Percentiles rank a stretch among this genome's conserved stretches.
These are phyloP conservation scores for Jatropha multifida DNA, from an alignment of 441 rosid species.

Conservation along the genomic window DNA sequence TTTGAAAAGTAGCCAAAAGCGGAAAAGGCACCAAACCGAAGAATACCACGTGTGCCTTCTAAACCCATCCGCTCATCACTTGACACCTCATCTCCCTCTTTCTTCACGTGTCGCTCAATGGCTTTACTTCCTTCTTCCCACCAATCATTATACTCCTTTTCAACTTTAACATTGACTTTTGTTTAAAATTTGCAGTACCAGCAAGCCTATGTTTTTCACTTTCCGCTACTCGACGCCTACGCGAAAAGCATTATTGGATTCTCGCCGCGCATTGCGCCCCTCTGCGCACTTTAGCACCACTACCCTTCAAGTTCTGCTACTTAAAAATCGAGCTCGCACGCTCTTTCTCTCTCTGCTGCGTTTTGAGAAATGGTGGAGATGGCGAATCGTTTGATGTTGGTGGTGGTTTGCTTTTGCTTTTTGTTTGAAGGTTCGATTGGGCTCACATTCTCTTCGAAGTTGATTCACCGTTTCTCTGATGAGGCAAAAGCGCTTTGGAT, in stretches of 20 bases:
- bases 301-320: not conserved
- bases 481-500: slow-evolving; percentile 31
- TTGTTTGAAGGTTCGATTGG: slow-evolving; percentile 19
- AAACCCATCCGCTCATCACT: not conserved
- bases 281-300: slow-evolving; percentile 7
- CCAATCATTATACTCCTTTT: not conserved
- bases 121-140: not conserved
- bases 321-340: not conserved
- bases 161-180: not conserved
- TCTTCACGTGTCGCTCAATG: not conserved
- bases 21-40: not conserved
- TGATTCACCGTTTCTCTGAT: slow-evolving; percentile 36
- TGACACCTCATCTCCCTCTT: not conserved
- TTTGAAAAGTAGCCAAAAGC: no score
- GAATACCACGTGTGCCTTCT: not conserved
- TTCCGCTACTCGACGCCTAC: not conserved
- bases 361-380: not conserved
- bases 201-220: not conserved
- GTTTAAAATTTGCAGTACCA: no score
- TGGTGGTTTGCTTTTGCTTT: slow-evolving; percentile 1
- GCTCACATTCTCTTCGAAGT: slow-evolving; percentile 34
- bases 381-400: slow-evolving; percentile 6
- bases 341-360: not conserved
- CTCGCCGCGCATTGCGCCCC: not conserved
- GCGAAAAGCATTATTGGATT: not conserved